Evolutionary conservation across 768 basidiomycete genomes (phyloP), one percentile per base, ranked within the genome.

Genomic region (Boletus speciosus): DNA sequence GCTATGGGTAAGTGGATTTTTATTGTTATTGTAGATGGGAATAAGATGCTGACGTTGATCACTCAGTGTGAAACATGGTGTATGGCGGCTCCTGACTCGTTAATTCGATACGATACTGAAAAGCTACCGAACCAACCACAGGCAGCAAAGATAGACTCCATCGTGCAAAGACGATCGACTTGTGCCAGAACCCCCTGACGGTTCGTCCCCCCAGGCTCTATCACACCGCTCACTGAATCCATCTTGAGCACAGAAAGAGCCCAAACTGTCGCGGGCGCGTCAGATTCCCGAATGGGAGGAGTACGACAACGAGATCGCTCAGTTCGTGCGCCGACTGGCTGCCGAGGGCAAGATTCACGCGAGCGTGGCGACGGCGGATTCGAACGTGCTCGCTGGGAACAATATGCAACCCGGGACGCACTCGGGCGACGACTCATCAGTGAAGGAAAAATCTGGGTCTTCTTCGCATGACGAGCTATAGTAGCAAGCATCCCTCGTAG

Each of bases 221-320:
- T 44, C 36, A 32, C n/a, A 41, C 42, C 34, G 39, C 19, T 58
- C 25, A 59, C 27, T 32, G 15, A 40, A 40, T 56, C 15, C 12
- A 31, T 56, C 21, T 3, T 11, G 49, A 39, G 31, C 51, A 66
- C 74, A 97, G 90, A 97, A 98, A 85, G 97, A 98, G 66, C 95
- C 95, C 6, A 99, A 98, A 69, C 79, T 98, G 6, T 81, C 86
- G 4, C 84, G 97, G 23, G 97, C 97, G 4, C 83, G 95, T 36
- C 85, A 93, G 63, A 97, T 98, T 49, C 96, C 97, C 0, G 97
- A 98, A 67, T 99, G 97, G 97, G 93, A 96, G 58, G 82, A 82
- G 46, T 98, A 98, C 66, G 96, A 99, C 68, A 65, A 75, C 6
- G 94, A 99, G 71, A 94, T 98, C 48, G 87, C 95, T 2, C 78